Conservation (phyloP, 345 rosid species). For the Salix exigua region DNA sequence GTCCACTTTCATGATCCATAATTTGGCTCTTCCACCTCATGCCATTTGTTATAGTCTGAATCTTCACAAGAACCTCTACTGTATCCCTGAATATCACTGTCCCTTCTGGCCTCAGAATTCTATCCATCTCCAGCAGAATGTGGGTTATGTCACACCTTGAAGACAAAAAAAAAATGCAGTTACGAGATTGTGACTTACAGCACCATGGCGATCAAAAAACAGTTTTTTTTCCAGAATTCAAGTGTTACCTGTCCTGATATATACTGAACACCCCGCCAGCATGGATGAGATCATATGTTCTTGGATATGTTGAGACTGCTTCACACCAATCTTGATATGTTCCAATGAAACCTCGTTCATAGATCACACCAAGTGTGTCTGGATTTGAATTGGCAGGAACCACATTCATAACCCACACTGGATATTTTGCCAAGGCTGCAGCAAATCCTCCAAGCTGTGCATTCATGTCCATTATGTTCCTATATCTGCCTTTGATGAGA, state of each 20-base stretch:
- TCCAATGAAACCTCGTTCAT: conserved; percentile 81
- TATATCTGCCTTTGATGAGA: conserved; percentile 61
- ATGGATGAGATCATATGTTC: conserved; percentile 95
- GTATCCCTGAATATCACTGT: conserved; percentile 83
- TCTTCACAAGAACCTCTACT: conserved; percentile 74
- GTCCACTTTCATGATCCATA: conserved; percentile 91
- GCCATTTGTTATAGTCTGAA: conserved; percentile 63
- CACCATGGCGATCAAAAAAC: not conserved
- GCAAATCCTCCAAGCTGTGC: conserved; percentile 93
- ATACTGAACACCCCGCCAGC: conserved; percentile 74
- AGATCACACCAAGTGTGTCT: conserved; percentile 79
- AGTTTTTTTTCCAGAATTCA: not conserved
- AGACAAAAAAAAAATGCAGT: conserved; percentile 6
- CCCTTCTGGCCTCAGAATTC: conserved; percentile 96
- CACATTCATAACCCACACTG: conserved; percentile 93
- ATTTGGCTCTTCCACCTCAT: conserved; percentile 87
- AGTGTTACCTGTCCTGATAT: conserved; percentile 62
- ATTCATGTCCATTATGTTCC: conserved; percentile 95
- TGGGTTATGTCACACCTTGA: conserved; percentile 69
- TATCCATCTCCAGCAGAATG: conserved; percentile 94
- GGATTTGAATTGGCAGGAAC: conserved; percentile 62
- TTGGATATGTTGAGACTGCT: conserved; percentile 93
- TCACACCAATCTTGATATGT: conserved; percentile 97
- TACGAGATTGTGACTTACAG: not conserved
- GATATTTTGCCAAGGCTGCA: conserved; percentile 61